phyloP scores from a whole-genome alignment of 2,329 filamentous ascomycete species.

The Endoconidiophora polonica region DNA sequence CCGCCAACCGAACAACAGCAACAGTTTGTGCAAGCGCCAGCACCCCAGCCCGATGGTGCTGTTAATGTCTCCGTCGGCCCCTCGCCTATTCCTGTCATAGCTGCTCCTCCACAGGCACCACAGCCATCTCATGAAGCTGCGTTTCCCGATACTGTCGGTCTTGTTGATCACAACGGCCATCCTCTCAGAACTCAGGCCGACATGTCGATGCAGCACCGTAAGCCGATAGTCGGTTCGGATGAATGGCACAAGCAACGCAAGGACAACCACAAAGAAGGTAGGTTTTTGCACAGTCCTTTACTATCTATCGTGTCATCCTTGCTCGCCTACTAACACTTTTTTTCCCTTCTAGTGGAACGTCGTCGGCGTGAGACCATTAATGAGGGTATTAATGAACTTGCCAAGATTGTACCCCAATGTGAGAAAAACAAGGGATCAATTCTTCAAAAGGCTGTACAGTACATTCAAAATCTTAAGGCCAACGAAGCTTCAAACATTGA shows the following conservation, averaged over 20 bases:
- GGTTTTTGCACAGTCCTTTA: conserved; percentile 17
- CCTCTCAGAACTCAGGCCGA: conserved; percentile 3
- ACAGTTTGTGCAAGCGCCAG: conserved; percentile 36
- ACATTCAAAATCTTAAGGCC: conserved; percentile 87
- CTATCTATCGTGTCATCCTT: background rate
- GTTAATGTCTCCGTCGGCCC: background rate
- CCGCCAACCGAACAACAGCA: conserved; percentile 42
- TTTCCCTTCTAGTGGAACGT: conserved; percentile 55
- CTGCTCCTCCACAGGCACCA: conserved; percentile 3
- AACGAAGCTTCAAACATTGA: conserved; percentile 89
- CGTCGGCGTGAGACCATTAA: conserved; percentile 96
- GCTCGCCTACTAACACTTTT: conserved; percentile 16
- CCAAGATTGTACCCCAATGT: conserved; percentile 92
- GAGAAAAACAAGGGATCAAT: conserved; percentile 99
- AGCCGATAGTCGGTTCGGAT: conserved; percentile 84
- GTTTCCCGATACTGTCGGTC: background rate
- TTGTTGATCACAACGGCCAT: conserved; percentile 4
- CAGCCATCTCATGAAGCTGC: conserved; percentile 4
- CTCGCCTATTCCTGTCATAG: background rate
- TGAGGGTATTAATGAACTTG: conserved; percentile 93
- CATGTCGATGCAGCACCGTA: conserved; percentile 25
- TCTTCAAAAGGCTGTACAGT: conserved; percentile 78
- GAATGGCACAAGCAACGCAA: conserved; percentile 97
- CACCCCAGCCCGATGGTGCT: background rate
- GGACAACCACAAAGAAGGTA: conserved; percentile 98